Percentiles rank a stretch among this genome's conserved stretches.
phyloP scores from a whole-genome alignment of 352 stramenopile species.

The Globisporangium heterothallicum region DNA sequence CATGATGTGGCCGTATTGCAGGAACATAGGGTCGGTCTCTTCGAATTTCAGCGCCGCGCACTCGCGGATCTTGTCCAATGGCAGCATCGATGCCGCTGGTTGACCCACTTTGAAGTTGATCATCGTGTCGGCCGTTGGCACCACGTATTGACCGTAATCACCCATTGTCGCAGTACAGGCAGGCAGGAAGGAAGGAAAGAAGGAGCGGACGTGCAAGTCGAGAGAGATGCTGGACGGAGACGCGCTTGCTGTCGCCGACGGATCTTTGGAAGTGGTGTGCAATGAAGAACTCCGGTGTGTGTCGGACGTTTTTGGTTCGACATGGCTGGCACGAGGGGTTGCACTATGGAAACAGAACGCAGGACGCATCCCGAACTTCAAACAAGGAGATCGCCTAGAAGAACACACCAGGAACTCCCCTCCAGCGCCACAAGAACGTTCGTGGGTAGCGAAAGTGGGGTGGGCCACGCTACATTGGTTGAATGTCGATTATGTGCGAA shows the following conservation, averaged over 20 bases:
- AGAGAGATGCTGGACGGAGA: too few relatives aligned
- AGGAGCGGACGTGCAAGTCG: too few relatives aligned
- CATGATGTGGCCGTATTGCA: constrained; percentile 88
- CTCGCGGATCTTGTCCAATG: constrained; percentile 83
- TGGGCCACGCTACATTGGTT: background rate
- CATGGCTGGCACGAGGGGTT: constrained; percentile 1
- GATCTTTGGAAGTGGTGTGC: constrained; percentile 8
- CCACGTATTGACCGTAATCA: constrained; percentile 82
- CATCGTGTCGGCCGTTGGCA: constrained; percentile 71
- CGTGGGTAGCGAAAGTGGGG: background rate
- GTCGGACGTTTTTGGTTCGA: too few relatives aligned
- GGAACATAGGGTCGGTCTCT: constrained; percentile 82
- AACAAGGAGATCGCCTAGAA: constrained; percentile 1
- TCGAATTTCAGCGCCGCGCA: constrained; percentile 73
- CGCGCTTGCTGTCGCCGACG: constrained; percentile 5
- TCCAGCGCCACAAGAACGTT: constrained; percentile 13
- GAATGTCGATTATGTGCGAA: background rate
- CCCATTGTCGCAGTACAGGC: constrained; percentile 42
- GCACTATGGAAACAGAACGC: background rate
- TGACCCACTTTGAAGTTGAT: constrained; percentile 91
- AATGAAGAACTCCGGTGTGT: constrained; percentile 1
- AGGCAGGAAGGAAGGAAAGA: background rate
- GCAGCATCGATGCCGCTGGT: constrained; percentile 74
- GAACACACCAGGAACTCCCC: constrained; percentile 4
- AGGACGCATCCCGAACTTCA: background rate